Conservation (phyloP, 352 stramenopile genomes). For the Thalassiosira exigua region DNA sequence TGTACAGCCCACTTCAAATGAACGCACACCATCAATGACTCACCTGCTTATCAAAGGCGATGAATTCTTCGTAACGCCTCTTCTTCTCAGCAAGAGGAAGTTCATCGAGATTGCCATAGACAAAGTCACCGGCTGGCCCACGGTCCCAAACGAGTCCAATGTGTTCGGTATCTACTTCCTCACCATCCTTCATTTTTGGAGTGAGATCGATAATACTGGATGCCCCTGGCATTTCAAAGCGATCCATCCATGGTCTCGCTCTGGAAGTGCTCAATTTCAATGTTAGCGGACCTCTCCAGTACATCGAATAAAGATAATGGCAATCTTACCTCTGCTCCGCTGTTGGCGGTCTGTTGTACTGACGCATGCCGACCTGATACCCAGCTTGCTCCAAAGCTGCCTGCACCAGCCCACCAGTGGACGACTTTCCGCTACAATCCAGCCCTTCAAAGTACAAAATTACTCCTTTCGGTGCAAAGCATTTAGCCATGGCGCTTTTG, state of each 20-base stretch:
- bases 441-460: slow-evolving; percentile 83
- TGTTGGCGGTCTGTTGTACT: slow-evolving; percentile 81
- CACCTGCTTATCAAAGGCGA: slow-evolving; percentile 65
- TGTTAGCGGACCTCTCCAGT: too few relatives aligned
- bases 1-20: too few relatives aligned
- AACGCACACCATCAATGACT: too few relatives aligned
- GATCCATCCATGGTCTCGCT: slow-evolving; percentile 74
- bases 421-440: slow-evolving; percentile 79
- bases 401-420: slow-evolving; percentile 69
- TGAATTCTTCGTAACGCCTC: slow-evolving; percentile 75
- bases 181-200: slow-evolving; percentile 37
- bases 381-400: slow-evolving; percentile 61
- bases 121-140: slow-evolving; percentile 77
- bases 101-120: slow-evolving; percentile 71
- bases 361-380: slow-evolving; percentile 64
- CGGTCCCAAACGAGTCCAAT: slow-evolving; percentile 76
- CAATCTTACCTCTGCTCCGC: slow-evolving; percentile 59
- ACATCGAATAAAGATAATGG: too few relatives aligned
- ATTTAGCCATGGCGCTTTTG: slow-evolving; percentile 8
- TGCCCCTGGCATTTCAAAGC: slow-evolving; percentile 52
- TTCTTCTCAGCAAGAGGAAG: slow-evolving; percentile 49
- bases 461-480: slow-evolving; percentile 65
- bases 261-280: too few relatives aligned
- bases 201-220: slow-evolving; percentile 54
- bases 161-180: slow-evolving; percentile 48